Evolutionary conservation across 108 stramenopile genomes (phyloP).

Genomic region (Fistulifera pelliculosa): DNA sequence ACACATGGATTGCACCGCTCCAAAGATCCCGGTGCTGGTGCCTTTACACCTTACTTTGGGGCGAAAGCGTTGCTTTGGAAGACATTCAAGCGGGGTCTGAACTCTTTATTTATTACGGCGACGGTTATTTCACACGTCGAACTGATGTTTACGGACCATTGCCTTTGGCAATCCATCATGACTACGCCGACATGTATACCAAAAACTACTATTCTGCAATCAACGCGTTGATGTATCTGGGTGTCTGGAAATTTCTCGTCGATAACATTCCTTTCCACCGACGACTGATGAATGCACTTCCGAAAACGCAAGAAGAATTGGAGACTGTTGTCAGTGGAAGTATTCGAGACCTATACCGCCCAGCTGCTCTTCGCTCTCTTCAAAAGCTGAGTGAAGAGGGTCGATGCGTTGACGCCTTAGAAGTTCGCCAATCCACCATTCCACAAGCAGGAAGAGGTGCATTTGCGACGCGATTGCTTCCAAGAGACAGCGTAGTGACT

Average conservation of each 20-base stretch:
- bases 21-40: slow-evolving; percentile 32
- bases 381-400: slow-evolving; percentile 22
- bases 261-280: too few relatives aligned
- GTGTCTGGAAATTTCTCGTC: too few relatives aligned
- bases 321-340: too few relatives aligned
- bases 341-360: too few relatives aligned
- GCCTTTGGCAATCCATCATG: too few relatives aligned
- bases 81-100: slow-evolving; percentile 49
- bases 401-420: slow-evolving; percentile 53
- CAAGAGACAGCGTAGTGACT: slow-evolving; percentile 14
- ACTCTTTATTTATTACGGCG: slow-evolving; percentile 48
- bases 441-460: slow-evolving; percentile 38
- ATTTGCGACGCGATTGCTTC: slow-evolving; percentile 31
- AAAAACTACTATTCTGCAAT: neutral
- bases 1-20: slow-evolving; percentile 29
- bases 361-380: slow-evolving; percentile 8
- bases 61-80: slow-evolving; percentile 6
- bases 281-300: too few relatives aligned
- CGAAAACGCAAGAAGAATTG: too few relatives aligned
- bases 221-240: too few relatives aligned
- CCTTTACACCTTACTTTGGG: slow-evolving; percentile 29
- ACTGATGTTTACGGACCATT: too few relatives aligned
- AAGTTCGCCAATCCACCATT: slow-evolving; percentile 28
- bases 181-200: neutral
- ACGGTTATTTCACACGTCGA: neutral